Evolutionary conservation across 139 green algal genomes (phyloP).

Genomic region (Gonium pectorale): DNA sequence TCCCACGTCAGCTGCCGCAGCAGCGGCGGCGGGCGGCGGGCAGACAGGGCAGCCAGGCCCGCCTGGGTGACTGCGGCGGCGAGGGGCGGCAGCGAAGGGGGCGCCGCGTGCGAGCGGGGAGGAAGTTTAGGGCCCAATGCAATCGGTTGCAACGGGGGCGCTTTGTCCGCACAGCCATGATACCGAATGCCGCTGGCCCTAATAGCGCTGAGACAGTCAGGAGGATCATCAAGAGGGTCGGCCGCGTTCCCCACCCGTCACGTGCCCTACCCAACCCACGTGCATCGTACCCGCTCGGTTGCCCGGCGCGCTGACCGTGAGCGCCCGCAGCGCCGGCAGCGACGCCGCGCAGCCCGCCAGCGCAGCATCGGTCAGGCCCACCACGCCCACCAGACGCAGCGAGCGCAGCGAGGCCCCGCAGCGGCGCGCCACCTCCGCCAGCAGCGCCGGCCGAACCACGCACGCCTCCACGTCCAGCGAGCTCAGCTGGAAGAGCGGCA

Average conservation of each 20-base stretch:
- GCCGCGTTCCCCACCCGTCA: background rate
- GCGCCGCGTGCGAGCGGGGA: too few relatives aligned
- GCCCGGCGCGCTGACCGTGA: background rate
- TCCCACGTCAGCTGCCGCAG: slow-evolving; percentile 13
- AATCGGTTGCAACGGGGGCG: too few relatives aligned
- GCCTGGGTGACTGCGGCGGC: slow-evolving; percentile 24
- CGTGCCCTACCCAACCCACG: too few relatives aligned
- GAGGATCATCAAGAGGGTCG: too few relatives aligned
- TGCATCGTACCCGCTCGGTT: slow-evolving; percentile 40
- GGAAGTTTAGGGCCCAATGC: too few relatives aligned
- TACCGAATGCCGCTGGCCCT: too few relatives aligned
- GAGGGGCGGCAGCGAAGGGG: background rate
- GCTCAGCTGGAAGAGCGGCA: slow-evolving; percentile 14
- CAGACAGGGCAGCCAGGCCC: background rate
- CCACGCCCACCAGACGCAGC: slow-evolving; percentile 29
- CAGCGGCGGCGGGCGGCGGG: background rate
- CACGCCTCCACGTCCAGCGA: slow-evolving; percentile 19
- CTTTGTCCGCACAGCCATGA: too few relatives aligned
- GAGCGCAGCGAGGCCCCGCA: background rate
- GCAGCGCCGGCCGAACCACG: slow-evolving; percentile 10
- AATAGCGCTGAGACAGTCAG: too few relatives aligned
- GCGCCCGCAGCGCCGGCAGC: background rate
- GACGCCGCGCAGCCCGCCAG: slow-evolving; percentile 3
- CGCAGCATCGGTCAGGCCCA: slow-evolving; percentile 12
- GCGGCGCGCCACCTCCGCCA: slow-evolving; percentile 1